Evolutionary conservation across 371 early-diverging fungal genomes (phyloP), one percentile per base, ranked within the genome.

Genomic region (Paraphysoderma sedebokerense): DNA sequence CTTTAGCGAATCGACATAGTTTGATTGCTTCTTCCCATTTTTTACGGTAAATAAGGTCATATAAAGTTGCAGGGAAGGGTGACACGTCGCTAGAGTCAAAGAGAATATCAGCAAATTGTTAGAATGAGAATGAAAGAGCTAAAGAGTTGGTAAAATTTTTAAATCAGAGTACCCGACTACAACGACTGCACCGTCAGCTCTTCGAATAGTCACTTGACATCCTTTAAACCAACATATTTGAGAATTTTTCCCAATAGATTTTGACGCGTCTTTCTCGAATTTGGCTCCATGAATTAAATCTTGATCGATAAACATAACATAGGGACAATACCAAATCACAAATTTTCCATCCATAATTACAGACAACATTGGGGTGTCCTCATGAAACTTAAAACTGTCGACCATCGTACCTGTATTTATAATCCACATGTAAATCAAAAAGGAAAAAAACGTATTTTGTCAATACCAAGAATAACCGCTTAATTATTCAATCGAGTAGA

Each of bases 1-100:
- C 61, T 47, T 71, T 67, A n/a, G 63, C 62, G 45, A 56, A 60
- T 30, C 73, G 54, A 45, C 73, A 70, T 33, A 72, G 42, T 27
- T 60, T 57, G 30, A 72, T 62, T 1, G 68, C 67, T 42, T 62
- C 66, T 42, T 72, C 73, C 71, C 71, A 72, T 39, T 68, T 67
- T 48, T 70, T 70, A 29, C 62, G 60, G 34, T 55, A 58, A 0
- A 62, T 56, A 17, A 59, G 60, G 26, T 68, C 68, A 49, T 70
- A 70, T 30, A 72, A 54, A 46, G 66, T 46, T 0, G 55, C 62
- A 1, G 70, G 63, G n/a, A 63, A 49, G n/a, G 73, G 67, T 9
- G 68, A 61, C 23, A 72, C 53, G 46, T 62, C 62, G 55, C 66
- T 62, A 34, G 23, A 9, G n/a, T 24, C 7, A 20, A 42, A 26